Evolutionary conservation across 78 protist genomes (phyloP), one percentile per base, ranked within the genome.

Genomic region (Dictyostelium firmibasis): DNA sequence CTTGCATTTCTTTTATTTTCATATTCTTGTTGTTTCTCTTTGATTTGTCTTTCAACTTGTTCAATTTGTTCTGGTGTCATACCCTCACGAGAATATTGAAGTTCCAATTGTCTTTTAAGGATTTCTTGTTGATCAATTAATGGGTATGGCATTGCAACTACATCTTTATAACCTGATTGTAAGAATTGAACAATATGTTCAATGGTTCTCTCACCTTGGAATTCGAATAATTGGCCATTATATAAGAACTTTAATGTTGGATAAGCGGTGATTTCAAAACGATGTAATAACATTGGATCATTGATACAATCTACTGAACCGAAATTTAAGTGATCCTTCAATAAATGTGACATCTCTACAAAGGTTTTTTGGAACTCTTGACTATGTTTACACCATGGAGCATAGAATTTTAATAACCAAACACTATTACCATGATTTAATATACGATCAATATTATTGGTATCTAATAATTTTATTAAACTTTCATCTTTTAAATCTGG

Each of bases 321-420:
- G 47, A 89, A 89, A 16, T 81, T 64, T 23, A 89, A 10, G 44
- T 89, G 94, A 31, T 78, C 94, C 50, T 89, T 89, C 1, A 89
- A 14, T 7, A 81, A 33, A 5, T 25, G 20, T 0, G 94, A 27
- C 33, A 89, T 16, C 35, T 89, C 87, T 53, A 67, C 38, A 67
- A 50, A 89, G 7, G 74, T 50, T 27, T 72, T 77, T 13, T 67
- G 75, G 14, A 89, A 89, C 13, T 41, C 62, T 31, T 81, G 41
- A 41, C 70, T 47, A 50, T 89, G 94, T 81, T 78, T 78, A 36
- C 94, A 89, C 94, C 94, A 89, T 69, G 94, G 94, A 3, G 94
- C 94, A 69, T 81, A 89, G 72, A 89, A 89, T 41, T 70, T 67
- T 4, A 89, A 18, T 57, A 89, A 36, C 94, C 94, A 89, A 20